phyloP scores from a whole-genome alignment of 441 rosid species.

The Populus trichocarpa region DNA sequence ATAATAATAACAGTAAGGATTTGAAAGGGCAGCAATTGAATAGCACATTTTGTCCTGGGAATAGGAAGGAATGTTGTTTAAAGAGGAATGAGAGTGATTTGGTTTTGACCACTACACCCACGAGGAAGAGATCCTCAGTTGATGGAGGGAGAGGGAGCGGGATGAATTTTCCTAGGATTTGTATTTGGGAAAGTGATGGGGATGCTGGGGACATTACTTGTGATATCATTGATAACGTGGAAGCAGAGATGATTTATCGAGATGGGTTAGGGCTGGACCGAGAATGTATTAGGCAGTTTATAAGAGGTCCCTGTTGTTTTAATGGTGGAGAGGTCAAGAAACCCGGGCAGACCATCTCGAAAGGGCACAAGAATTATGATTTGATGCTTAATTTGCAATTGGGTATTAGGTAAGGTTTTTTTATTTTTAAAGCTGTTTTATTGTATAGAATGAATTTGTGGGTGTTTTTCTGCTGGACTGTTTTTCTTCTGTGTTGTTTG shows the following conservation, averaged over 20 bases:
- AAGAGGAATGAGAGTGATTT: constrained; percentile 38
- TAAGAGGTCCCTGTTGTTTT: constrained; percentile 71
- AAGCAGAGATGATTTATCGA: constrained; percentile 66
- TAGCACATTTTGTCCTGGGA: constrained; percentile 41
- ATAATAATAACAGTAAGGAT: constrained; percentile 5
- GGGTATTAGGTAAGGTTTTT: constrained; percentile 68
- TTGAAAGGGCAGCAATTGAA: constrained; percentile 32
- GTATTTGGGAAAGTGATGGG: constrained; percentile 94
- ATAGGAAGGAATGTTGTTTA: constrained; percentile 35
- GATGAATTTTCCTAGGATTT: constrained; percentile 63
- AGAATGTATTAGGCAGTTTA: constrained; percentile 59
- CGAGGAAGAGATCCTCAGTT: constrained; percentile 73
- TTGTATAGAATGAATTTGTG: not conserved
- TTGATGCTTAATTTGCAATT: constrained; percentile 92
- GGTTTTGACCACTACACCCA: constrained; percentile 19
- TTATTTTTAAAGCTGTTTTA: not conserved
- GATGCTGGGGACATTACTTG: constrained; percentile 97
- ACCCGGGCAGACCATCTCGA: constrained; percentile 84
- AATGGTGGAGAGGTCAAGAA: constrained; percentile 63
- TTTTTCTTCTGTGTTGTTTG: not conserved
- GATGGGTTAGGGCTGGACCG: constrained; percentile 59
- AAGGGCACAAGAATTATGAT: constrained; percentile 92
- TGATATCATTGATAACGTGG: constrained; percentile 74
- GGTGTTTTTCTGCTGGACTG: not conserved
- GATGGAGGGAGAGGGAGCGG: constrained; percentile 65